Evolutionary conservation across 805 yeast genomes (phyloP).

Genomic region (Candida manassasensis): DNA sequence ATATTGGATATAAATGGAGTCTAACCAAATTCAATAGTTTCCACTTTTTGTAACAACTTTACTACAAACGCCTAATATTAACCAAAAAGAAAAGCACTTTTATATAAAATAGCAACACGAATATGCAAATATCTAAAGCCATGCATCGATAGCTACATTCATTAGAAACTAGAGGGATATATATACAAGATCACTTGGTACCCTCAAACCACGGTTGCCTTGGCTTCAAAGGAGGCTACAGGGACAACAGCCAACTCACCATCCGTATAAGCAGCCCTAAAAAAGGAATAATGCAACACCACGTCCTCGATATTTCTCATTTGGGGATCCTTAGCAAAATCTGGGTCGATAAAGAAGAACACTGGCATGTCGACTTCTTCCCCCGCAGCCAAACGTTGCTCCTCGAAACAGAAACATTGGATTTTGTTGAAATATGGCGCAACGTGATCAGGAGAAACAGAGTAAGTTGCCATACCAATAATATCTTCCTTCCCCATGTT

Average conservation of each 20-base stretch:
- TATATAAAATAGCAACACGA: too few relatives aligned
- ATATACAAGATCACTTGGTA: too few relatives aligned
- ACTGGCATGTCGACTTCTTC: slow-evolving; percentile 99
- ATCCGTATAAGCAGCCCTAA: slow-evolving; percentile 52
- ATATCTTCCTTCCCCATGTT: slow-evolving; percentile 83
- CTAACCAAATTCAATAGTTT: too few relatives aligned
- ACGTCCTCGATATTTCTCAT: slow-evolving; percentile 90
- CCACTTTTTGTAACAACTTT: too few relatives aligned
- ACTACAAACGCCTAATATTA: too few relatives aligned
- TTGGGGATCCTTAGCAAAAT: slow-evolving; percentile 85
- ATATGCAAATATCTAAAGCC: too few relatives aligned
- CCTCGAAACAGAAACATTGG: slow-evolving; percentile 98
- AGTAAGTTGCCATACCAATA: slow-evolving; percentile 97
- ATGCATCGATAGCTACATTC: too few relatives aligned
- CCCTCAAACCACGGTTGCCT: slow-evolving; percentile 8
- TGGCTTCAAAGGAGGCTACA: slow-evolving; percentile 13
- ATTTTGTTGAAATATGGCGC: slow-evolving; percentile 96
- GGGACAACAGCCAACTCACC: slow-evolving; percentile 40
- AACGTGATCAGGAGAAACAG: slow-evolving; percentile 93
- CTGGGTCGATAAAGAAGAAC: slow-evolving; percentile 95
- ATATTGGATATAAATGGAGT: too few relatives aligned
- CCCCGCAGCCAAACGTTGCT: slow-evolving; percentile 87
- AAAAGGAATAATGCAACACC: slow-evolving; percentile 88
- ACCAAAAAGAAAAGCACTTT: too few relatives aligned
- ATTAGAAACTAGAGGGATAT: too few relatives aligned